phyloP scores from a whole-genome alignment of 768 basidiomycete genomes.

The Coprinopsis strossmayeri region DNA sequence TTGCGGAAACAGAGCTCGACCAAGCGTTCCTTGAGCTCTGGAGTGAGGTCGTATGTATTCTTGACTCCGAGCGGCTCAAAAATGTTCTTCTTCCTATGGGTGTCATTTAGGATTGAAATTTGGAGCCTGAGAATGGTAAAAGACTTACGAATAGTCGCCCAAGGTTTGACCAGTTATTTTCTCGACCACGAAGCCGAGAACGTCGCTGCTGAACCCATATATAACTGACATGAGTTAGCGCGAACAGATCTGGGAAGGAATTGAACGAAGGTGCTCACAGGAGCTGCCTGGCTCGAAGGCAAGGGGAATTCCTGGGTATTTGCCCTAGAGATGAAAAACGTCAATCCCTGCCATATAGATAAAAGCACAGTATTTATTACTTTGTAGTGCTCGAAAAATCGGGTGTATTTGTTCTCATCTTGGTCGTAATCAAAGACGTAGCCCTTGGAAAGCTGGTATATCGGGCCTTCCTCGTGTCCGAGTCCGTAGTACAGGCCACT shows the following conservation, averaged over 20 bases:
- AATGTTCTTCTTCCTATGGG: conserved; percentile 23
- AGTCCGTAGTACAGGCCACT: conserved; percentile 24
- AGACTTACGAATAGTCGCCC: conserved; percentile 22
- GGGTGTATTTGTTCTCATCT: background rate
- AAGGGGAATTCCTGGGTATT: background rate
- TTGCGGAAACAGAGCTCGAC: conserved; percentile 19
- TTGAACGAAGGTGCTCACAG: background rate
- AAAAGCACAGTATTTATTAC: background rate
- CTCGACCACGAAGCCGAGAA: conserved; percentile 99
- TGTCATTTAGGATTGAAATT: background rate
- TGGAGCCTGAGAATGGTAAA: background rate
- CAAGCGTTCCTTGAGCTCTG: conserved; percentile 16
- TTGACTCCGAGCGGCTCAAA: conserved; percentile 24
- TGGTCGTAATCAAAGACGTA: background rate
- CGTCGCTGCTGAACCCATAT: conserved; percentile 31
- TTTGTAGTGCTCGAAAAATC: background rate
- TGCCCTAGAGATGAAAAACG: background rate
- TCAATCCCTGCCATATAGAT: background rate
- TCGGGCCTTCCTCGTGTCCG: background rate
- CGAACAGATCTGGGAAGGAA: too few relatives aligned
- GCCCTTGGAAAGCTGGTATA: background rate
- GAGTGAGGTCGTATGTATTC: conserved; percentile 22
- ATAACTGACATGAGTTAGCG: conserved; percentile 15
- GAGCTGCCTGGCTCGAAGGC: background rate
- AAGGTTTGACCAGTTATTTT: conserved; percentile 88